Base-by-base conservation (phyloP, 495 filamentous ascomycete species). In the Astrothelium subdiscretum region DNA sequence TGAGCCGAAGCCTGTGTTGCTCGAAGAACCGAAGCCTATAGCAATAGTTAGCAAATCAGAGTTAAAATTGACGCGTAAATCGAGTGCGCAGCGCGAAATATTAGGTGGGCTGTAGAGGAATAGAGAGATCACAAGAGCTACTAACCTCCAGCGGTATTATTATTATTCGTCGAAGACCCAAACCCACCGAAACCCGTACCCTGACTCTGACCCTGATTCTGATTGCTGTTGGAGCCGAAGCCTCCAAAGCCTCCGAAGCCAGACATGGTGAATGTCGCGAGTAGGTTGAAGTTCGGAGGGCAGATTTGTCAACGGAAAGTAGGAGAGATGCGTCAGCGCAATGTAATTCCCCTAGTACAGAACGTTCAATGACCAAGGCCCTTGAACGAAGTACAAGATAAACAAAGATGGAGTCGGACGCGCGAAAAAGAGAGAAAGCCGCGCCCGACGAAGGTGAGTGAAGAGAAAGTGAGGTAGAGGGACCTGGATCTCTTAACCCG, bases 11-110 rank as follows among this genome's bases (percentile, higher is more conserved):
- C 70, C 66, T 5, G 73, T 70, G 63, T 74, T 73, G 59, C 74
- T 68, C 60, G 77, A 75, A 54, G 80, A 77, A 67, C 83, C 83
- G 77, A 85, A 84, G 75, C 81, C 83, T 85, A 80, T 70, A 80
- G 31, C n/a, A 72, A 69, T 75, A 71, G 66, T 66, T 60, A 62
- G 59, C 64, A 63, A 5, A 15, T 20, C 22, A 24, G 61, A 26
- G 38, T 64, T 62, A 59, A 62, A 66, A 54, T 67, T 67, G 68
- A 74, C 69, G 70, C 70, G 77, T 24, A 40, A 62, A 54, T 58
- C 63, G 57, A 68, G 60, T 60, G 59, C 11, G 64, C 64, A 40
- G 65, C 27, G 8, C 63, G 65, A 3, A 66, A 58, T 6, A n/a
- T n/a, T n/a, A n/a, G n/a, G n/a, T n/a, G n/a, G n/a, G n/a, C n/a